Evolutionary conservation across 2,329 filamentous ascomycete species (phyloP).

Genomic region (Chaetomium sp.): DNA sequence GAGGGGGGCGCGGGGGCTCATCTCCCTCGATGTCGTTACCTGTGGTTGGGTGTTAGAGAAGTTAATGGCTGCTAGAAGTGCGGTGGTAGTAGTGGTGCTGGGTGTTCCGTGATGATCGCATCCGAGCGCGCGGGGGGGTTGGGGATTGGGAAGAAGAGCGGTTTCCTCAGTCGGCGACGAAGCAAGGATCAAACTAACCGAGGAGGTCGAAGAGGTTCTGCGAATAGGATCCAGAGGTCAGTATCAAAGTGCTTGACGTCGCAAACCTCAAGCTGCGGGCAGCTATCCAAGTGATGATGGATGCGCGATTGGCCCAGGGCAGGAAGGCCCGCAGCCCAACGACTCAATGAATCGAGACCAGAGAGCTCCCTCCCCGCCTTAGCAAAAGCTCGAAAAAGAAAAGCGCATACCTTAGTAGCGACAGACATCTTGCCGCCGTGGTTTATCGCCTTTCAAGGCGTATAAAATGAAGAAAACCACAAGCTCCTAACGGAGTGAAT

Average conservation of each 20-base stretch:
- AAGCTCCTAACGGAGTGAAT: conserved; percentile 17
- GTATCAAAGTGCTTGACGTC: conserved; percentile 13
- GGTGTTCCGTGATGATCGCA: background rate
- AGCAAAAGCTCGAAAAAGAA: conserved; percentile 16
- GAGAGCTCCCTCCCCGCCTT: background rate
- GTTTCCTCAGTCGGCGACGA: background rate
- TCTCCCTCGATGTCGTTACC: conserved; percentile 60
- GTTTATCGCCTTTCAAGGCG: conserved; percentile 33
- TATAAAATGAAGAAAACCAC: conserved; percentile 28
- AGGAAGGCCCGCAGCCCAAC: background rate
- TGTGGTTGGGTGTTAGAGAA: conserved; percentile 26
- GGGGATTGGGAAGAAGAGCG: background rate
- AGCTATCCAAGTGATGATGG: conserved; percentile 1
- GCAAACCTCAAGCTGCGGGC: background rate
- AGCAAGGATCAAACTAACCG: conserved; percentile 55
- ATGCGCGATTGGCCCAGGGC: conserved; percentile 1
- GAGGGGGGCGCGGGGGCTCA: conserved; percentile 72
- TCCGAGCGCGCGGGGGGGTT: conserved; percentile 1
- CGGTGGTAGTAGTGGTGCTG: too few relatives aligned
- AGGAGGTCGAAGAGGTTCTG: conserved; percentile 98
- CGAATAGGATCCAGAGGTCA: conserved; percentile 20
- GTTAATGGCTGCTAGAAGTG: conserved; percentile 15
- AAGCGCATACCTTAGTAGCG: conserved; percentile 49
- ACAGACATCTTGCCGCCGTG: conserved; percentile 53
- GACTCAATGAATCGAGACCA: background rate